Evolutionary conservation across 1,284 basidiomycete genomes (phyloP), one percentile per base, ranked within the genome.

Genomic region (Fomes fomentarius): DNA sequence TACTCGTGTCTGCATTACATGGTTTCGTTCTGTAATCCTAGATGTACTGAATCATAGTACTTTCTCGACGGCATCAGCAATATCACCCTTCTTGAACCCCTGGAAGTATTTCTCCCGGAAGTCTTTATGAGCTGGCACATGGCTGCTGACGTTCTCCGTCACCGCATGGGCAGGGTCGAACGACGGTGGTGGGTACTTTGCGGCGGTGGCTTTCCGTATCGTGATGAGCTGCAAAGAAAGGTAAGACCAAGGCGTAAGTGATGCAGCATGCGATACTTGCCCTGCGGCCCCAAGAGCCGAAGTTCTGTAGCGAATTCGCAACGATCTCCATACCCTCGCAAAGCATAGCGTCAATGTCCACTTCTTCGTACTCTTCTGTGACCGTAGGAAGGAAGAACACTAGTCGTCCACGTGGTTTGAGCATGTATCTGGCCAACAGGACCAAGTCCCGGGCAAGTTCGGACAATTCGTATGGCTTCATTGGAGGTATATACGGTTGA

Each of bases 361-460:
- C 76, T 61, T 93, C 90, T 60, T 89, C 84, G 68, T 95, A 98
- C 51, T 94, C 90, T 45, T 95, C 94, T 14, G 85, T 93, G 19
- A 96, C 90, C 0, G 95, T 96, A 0, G 95, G 96, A 22, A 98
- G 78, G 79, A 96, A 97, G 74, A 96, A 98, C 1, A 99, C 96
- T 8, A 99, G 82, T 31, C 97, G 78, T 14, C 97, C 97, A 15
- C 81, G 81, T 0, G 93, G 92, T 54, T 86, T 91, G 24, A 99
- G 81, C 45, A 98, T 76, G 69, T 92, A 92, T 47, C 94, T 83
- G 1, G 94, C 85, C 37, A 95, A 82, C 24, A 88, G 71, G 26
- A 98, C 84, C 11, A 99, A 84, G 67, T 98, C 96, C 22, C 77
- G 66, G 3, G 89, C 87, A 26, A 98, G 81, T 54, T 88, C 82